phyloP scores from a whole-genome alignment of 345 rosid species.

The Dipteronia sinensis region DNA sequence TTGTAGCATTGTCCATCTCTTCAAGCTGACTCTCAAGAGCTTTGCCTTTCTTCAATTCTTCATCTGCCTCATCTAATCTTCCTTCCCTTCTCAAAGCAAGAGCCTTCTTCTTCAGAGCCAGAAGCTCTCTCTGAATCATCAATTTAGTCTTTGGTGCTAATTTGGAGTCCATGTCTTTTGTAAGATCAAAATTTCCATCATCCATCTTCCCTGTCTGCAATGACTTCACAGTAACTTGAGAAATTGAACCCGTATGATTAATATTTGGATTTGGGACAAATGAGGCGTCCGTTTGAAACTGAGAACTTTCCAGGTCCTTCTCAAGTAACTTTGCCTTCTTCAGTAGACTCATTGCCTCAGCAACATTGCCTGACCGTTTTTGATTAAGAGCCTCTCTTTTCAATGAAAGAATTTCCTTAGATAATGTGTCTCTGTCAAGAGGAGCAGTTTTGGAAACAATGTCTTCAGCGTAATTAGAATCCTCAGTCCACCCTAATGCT shows the following conservation, averaged over 20 bases:
- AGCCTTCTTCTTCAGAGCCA: conserved; percentile 72
- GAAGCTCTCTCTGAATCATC: conserved; percentile 69
- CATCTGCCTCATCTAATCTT: conserved; percentile 64
- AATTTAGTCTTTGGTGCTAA: conserved; percentile 50
- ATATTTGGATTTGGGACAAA: background rate
- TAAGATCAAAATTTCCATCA: conserved; percentile 22
- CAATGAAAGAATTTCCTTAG: conserved; percentile 51
- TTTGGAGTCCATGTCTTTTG: conserved; percentile 33
- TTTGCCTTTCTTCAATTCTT: conserved; percentile 62
- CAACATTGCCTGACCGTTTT: conserved; percentile 59
- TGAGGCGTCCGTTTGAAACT: conserved; percentile 19
- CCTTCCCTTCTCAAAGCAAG: conserved; percentile 82
- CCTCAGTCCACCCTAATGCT: conserved; percentile 86
- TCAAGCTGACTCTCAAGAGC: conserved; percentile 74
- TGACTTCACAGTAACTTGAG: conserved; percentile 30
- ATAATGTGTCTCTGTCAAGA: conserved; percentile 43
- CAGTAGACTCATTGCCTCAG: conserved; percentile 69
- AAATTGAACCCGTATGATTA: conserved; percentile 13
- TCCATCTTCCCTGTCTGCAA: conserved; percentile 17
- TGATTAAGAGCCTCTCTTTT: conserved; percentile 68
- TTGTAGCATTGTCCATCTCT: conserved; percentile 53
- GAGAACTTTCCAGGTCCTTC: conserved; percentile 47
- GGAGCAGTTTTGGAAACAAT: conserved; percentile 25
- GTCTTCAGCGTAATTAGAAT: conserved; percentile 39
- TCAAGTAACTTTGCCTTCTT: conserved; percentile 80